Evolutionary conservation across 176 grass and related monocot genomes (phyloP), one percentile per base, ranked within the genome.

Genomic region (Oryza rufipogon): DNA sequence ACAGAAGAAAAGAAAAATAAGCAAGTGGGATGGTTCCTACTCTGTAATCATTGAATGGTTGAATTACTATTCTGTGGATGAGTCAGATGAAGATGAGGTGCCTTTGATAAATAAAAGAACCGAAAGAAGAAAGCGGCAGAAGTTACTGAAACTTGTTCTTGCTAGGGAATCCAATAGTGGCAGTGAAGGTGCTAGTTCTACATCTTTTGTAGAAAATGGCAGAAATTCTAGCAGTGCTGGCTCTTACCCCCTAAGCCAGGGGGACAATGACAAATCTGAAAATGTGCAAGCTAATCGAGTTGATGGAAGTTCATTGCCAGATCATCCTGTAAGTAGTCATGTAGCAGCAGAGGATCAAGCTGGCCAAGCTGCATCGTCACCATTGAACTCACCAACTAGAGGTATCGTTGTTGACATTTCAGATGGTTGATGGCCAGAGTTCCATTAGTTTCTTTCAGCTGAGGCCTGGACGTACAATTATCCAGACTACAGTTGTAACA

Each of bases 61-160:
- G 79, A 76, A 83, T 46, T 85, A 80, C 60, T 93, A 86, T 80
- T 74, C 33, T 82, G n/a, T 61, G 0, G 73, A 87, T 70, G 82
- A 88, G 11, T 78, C 69, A 19, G 82, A 90, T 26, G 91, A 91
- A 83, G 82, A 93, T 12, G 85, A 80, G 16, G 70, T 88, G 14
- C 91, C 88, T 73, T 85, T 93, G 76, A 80, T 90, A 39, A 93
- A 93, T 80, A 93, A 93, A 79, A 81, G 86, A 73, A 80, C 91
- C 7, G 88, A 90, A 84, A 88, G 86, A 64, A 93, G 88, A 28
- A 80, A 83, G 51, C 80, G 71, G 1, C 74, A 90, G 51, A 93
- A 80, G 66, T 36, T 81, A n/a, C 74, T 83, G 58, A 46, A 33
- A 76, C 68, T 54, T 66, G 87, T 73, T 71, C 85, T 79, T 42